These are phyloP conservation scores for Candida takata DNA, from an alignment of 805 yeast species.

Conservation along the genomic window DNA sequence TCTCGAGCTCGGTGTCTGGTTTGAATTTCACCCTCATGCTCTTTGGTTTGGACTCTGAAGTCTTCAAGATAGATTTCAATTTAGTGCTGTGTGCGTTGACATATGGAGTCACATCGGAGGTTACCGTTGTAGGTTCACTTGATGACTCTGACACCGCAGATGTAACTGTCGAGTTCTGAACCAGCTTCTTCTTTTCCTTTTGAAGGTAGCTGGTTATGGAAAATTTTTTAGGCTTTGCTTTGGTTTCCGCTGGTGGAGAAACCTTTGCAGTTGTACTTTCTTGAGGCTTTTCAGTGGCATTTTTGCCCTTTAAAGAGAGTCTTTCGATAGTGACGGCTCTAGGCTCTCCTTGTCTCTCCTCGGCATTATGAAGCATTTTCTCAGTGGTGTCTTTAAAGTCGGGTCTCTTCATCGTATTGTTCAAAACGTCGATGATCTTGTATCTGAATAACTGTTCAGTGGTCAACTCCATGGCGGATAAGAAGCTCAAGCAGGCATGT, in stretches of 20 bases:
- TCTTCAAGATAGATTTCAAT: constrained; percentile 2
- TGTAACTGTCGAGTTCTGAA: too few species aligned
- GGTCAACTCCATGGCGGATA: neutral
- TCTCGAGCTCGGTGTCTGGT: neutral
- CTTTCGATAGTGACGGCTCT: neutral
- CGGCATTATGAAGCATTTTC: neutral
- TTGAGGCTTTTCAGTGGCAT: neutral
- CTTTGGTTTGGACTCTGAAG: neutral
- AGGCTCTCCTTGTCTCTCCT: neutral
- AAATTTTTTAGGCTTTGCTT: neutral
- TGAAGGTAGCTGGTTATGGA: constrained; percentile 1
- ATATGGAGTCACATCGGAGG: too few species aligned
- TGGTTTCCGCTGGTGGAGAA: neutral
- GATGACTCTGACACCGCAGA: too few species aligned
- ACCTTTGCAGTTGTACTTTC: neutral
- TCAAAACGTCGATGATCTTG: constrained; percentile 2
- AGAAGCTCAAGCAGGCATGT: neutral
- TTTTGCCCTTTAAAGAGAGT: neutral
- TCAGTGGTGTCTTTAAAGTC: neutral
- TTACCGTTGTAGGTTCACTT: too few species aligned
- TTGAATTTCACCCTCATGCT: constrained; percentile 1
- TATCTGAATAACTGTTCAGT: neutral
- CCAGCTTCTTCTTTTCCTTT: neutral
- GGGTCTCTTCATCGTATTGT: neutral
- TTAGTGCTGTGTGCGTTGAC: too few species aligned